A percentile compares a stretch with the other conserved stretches of the same genome.
Conservation (phyloP, 371 early-diverging fungal species). For the Mucor sp. region DNA sequence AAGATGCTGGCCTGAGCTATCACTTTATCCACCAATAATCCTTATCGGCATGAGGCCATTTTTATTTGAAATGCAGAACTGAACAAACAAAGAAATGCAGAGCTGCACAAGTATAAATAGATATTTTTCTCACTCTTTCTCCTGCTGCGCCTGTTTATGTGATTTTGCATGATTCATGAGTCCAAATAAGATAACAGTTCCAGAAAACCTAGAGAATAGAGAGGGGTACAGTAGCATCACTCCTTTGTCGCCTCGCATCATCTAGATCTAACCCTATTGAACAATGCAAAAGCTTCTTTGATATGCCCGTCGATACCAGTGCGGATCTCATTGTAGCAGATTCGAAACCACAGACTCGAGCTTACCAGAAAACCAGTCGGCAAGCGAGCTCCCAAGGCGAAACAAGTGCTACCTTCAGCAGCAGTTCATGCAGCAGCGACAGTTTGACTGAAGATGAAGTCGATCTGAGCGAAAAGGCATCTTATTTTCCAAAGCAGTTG, state of each 20-base stretch:
- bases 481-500: not conserved
- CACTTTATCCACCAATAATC: too few species aligned
- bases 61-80: too few species aligned
- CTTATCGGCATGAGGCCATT: too few species aligned
- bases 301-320: not conserved
- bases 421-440: not conserved
- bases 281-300: constrained; percentile 2
- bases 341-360: not conserved
- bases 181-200: not conserved
- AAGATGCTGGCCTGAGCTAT: too few species aligned
- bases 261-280: not conserved
- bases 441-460: not conserved
- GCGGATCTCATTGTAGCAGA: not conserved
- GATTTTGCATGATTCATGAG: not conserved
- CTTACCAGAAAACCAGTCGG: not conserved
- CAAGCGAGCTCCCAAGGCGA: not conserved
- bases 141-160: not conserved
- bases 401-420: not conserved
- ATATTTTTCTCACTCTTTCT: not conserved
- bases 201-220: not conserved
- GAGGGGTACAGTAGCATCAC: not conserved
- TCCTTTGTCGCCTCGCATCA: not conserved
- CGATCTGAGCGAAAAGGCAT: not conserved
- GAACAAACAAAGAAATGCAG: not conserved
- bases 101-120: not conserved